These are phyloP conservation scores for Moelleriella libera DNA, from an alignment of 2,329 filamentous ascomycete species.

Conservation along the genomic window DNA sequence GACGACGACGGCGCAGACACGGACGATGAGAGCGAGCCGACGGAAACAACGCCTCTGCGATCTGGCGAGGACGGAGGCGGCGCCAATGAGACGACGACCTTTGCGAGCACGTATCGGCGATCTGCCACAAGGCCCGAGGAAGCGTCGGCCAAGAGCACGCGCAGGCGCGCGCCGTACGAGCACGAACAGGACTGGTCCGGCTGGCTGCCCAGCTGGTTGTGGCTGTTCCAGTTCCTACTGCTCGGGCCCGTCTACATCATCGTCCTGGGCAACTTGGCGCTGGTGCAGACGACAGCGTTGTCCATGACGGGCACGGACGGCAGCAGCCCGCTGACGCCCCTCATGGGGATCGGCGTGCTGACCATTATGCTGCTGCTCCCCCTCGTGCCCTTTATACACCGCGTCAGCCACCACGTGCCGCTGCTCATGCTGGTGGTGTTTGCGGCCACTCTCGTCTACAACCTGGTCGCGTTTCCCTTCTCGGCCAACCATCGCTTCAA, in stretches of 20 bases:
- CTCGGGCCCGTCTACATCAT: slow-evolving; percentile 67
- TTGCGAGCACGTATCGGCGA: slow-evolving; percentile 40
- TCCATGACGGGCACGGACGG: slow-evolving; percentile 80
- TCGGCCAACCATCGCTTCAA: slow-evolving; percentile 68
- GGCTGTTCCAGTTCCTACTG: slow-evolving; percentile 75
- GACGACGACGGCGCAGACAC: slow-evolving; percentile 11
- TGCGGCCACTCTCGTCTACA: slow-evolving; percentile 67
- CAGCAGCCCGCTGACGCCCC: slow-evolving; percentile 54
- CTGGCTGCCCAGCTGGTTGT: slow-evolving; percentile 67
- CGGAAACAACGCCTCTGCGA: slow-evolving; percentile 41
- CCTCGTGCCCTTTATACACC: slow-evolving; percentile 71
- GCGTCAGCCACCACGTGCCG: slow-evolving; percentile 72
- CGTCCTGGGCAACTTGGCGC: slow-evolving; percentile 59
- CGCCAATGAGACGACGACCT: slow-evolving; percentile 29
- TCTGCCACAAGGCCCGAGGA: slow-evolving; percentile 20
- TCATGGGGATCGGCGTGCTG: slow-evolving; percentile 54
- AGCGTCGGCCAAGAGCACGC: slow-evolving; percentile 7
- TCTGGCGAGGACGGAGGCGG: slow-evolving; percentile 18
- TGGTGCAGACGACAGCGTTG: slow-evolving; percentile 58
- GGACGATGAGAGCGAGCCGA: slow-evolving; percentile 19
- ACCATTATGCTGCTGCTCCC: slow-evolving; percentile 63
- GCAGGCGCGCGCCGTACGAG: slow-evolving; percentile 34
- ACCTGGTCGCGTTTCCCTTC: slow-evolving; percentile 79
- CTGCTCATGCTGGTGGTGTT: slow-evolving; percentile 62
- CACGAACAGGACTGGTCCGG: slow-evolving; percentile 79